Evolutionary conservation across 371 early-diverging fungal species (phyloP).

Genomic region (Mucor racemosus): DNA sequence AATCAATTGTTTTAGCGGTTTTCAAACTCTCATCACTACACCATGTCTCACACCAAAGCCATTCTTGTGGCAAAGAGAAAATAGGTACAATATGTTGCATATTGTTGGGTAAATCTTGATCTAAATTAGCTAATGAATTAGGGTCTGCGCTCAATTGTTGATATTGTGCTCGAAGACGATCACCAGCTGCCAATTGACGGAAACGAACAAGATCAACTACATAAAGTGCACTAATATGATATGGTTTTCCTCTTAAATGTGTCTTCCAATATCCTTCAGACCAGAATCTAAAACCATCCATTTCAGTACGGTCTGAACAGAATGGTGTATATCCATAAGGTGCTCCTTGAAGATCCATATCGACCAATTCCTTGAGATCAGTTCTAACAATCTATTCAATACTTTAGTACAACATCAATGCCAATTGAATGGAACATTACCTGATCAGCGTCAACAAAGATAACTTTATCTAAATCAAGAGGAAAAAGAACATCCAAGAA

Average conservation of each 20-base stretch:
- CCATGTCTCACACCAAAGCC: slow-evolving; percentile 99
- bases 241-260: slow-evolving; percentile 87
- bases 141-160: slow-evolving; percentile 90
- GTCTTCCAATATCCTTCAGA: slow-evolving; percentile 93
- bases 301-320: slow-evolving; percentile 89
- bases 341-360: slow-evolving; percentile 89
- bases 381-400: slow-evolving; percentile 84
- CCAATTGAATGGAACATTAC: slow-evolving; percentile 24
- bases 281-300: slow-evolving; percentile 98
- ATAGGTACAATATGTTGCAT: slow-evolving; percentile 93
- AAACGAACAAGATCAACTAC: slow-evolving; percentile 92
- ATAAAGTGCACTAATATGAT: slow-evolving; percentile 95
- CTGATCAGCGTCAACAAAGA: slow-evolving; percentile 98
- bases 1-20: slow-evolving; percentile 93
- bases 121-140: slow-evolving; percentile 90
- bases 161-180: slow-evolving; percentile 90
- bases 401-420: no score
- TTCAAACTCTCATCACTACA: slow-evolving; percentile 85
- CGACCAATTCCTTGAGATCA: slow-evolving; percentile 89
- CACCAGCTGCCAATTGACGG: slow-evolving; percentile 93
- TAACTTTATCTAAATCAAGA: slow-evolving; percentile 89
- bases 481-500: slow-evolving; percentile 98
- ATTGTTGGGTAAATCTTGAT: slow-evolving; percentile 97
- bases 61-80: slow-evolving; percentile 90
- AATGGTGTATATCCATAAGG: slow-evolving; percentile 97